phyloP scores from a whole-genome alignment of 257 asterid genomes.

The Linaria vulgaris region DNA sequence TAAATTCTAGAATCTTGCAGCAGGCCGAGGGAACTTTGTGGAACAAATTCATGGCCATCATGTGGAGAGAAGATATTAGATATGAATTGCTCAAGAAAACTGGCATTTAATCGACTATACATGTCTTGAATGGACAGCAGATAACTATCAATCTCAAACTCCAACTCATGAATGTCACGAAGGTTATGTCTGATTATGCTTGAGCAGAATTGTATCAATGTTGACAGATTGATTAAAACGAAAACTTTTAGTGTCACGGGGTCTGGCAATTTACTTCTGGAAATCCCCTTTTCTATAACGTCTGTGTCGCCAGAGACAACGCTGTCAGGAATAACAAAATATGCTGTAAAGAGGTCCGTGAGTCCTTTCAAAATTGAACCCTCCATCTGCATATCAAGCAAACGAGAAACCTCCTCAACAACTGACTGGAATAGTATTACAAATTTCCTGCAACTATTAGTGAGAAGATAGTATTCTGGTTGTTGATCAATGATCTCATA shows the following conservation, averaged over 20 bases:
- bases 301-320: constrained; percentile 41
- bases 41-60: constrained; percentile 32
- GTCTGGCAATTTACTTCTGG: constrained; percentile 36
- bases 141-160: constrained; percentile 47
- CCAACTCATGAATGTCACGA: constrained; percentile 40
- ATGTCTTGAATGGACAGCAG: constrained; percentile 35
- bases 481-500: constrained; percentile 30
- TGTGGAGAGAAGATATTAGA: constrained; percentile 42
- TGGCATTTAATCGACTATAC: constrained; percentile 37
- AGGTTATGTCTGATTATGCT: constrained; percentile 36
- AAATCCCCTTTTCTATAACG: constrained; percentile 27
- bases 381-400: constrained; percentile 61
- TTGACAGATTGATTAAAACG: constrained; percentile 53
- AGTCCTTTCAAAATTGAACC: constrained; percentile 54
- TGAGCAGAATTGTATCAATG: constrained; percentile 44
- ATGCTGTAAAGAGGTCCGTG: constrained; percentile 46
- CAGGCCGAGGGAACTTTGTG: constrained; percentile 30
- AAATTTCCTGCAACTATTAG: constrained; percentile 73
- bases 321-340: constrained; percentile 44
- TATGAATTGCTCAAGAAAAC: constrained; percentile 50
- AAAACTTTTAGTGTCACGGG: constrained; percentile 50
- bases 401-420: constrained; percentile 46
- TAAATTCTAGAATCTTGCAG: constrained; percentile 33
- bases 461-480: constrained; percentile 55
- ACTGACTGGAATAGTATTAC: constrained; percentile 62